A percentile compares a stretch with the other conserved stretches of the same genome.
phyloP scores from a whole-genome alignment of 2,329 filamentous ascomycete species.

The Scytalidium sp. region DNA sequence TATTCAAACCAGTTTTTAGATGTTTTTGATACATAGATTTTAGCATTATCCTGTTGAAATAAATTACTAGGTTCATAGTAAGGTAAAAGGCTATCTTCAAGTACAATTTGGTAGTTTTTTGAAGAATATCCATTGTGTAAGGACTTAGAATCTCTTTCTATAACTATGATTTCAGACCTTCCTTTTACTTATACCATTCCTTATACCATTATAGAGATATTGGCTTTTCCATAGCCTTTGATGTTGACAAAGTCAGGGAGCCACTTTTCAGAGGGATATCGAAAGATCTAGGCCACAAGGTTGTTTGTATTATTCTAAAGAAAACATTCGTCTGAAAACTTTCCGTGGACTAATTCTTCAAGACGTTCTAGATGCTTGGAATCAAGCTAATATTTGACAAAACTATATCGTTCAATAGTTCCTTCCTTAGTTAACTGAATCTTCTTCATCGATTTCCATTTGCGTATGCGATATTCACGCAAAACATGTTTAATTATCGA shows the following conservation, averaged over 20 bases:
- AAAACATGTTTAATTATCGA: not conserved
- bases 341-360: not conserved
- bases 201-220: not conserved
- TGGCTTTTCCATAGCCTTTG: not conserved
- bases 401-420: not conserved
- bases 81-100: not conserved
- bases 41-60: constrained; percentile 1
- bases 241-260: not conserved
- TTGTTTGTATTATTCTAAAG: not conserved
- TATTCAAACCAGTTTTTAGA: not conserved
- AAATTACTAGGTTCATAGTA: not conserved
- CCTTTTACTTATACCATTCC: not conserved
- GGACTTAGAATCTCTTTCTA: not conserved
- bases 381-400: not conserved
- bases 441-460: not conserved
- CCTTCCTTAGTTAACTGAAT: not conserved
- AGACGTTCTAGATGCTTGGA: not conserved
- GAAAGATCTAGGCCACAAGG: not conserved
- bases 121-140: not conserved
- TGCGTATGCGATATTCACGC: not conserved
- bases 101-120: not conserved
- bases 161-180: not conserved
- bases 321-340: not conserved
- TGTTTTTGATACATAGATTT: not conserved
- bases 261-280: not conserved